phyloP scores from a whole-genome alignment of 1,284 basidiomycete species.

The Rugiboletus extremiorientalis region DNA sequence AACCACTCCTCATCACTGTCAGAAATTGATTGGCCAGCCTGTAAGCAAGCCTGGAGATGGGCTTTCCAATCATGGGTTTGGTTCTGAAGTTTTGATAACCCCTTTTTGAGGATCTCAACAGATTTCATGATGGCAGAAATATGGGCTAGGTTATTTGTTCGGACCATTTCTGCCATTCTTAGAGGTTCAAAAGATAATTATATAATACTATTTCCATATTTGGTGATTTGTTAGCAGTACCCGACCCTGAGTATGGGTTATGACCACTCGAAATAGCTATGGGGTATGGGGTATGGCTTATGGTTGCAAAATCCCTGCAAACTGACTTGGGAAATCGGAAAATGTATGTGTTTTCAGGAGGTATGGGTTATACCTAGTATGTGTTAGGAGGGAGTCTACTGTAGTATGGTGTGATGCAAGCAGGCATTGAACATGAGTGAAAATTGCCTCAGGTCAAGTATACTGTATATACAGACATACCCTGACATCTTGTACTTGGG shows the following conservation, averaged over 20 bases:
- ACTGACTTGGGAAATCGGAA: neutral
- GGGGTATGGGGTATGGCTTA: neutral
- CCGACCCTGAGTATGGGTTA: neutral
- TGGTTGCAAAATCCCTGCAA: neutral
- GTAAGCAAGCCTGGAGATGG: neutral
- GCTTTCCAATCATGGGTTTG: neutral
- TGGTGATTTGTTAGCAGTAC: too few relatives aligned
- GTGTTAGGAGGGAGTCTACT: neutral
- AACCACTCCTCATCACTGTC: slow-evolving; percentile 11
- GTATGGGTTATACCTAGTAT: neutral
- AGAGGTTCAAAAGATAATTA: neutral
- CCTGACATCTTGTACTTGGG: too few relatives aligned
- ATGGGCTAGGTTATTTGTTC: too few relatives aligned
- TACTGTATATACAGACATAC: too few relatives aligned
- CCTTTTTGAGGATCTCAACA: slow-evolving; percentile 6
- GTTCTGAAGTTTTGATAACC: neutral
- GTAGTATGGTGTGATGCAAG: too few relatives aligned
- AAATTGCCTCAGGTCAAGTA: too few relatives aligned
- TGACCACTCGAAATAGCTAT: neutral
- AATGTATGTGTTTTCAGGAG: neutral
- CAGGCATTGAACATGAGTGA: too few relatives aligned
- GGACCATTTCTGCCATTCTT: too few relatives aligned
- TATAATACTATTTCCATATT: neutral
- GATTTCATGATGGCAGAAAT: slow-evolving; percentile 9
- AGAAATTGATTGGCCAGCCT: neutral